Evolutionary conservation across 768 basidiomycete species (phyloP).

Genomic region (Leccinum rimulosum): DNA sequence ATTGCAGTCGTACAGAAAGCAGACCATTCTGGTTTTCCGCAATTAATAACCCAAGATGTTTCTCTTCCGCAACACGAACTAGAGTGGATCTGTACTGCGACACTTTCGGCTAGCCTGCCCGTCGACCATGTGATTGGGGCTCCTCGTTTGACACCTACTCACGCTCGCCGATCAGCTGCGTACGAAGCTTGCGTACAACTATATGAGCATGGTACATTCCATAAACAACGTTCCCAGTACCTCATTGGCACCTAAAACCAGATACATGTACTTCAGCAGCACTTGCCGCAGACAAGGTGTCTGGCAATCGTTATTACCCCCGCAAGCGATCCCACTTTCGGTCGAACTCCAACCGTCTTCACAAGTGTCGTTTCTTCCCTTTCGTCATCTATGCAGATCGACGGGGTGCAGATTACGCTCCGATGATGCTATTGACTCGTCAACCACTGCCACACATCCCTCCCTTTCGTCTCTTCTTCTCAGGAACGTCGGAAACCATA

Average conservation of each 20-base stretch:
- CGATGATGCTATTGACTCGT: slow-evolving; percentile 67
- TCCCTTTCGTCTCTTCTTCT: slow-evolving; percentile 59
- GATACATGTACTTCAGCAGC: background rate
- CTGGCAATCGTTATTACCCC: slow-evolving; percentile 53
- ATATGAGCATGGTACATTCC: too few species aligned
- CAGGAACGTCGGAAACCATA: slow-evolving; percentile 44
- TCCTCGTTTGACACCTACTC: too few species aligned
- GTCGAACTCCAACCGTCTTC: slow-evolving; percentile 39
- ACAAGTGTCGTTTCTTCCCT: slow-evolving; percentile 23
- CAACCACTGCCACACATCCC: slow-evolving; percentile 59
- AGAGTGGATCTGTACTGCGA: too few species aligned
- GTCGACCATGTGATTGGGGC: too few species aligned
- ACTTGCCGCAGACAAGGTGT: slow-evolving; percentile 25
- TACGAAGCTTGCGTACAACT: too few species aligned
- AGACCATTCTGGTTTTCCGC: too few species aligned
- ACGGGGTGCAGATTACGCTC: slow-evolving; percentile 42
- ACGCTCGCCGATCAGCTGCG: too few species aligned
- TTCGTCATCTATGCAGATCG: slow-evolving; percentile 42
- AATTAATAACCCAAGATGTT: too few species aligned
- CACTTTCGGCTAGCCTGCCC: too few species aligned
- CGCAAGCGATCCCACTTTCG: slow-evolving; percentile 66
- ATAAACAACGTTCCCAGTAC: too few species aligned
- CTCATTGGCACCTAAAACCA: background rate
- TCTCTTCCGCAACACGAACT: too few species aligned
- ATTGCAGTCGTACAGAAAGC: too few species aligned